Evolutionary conservation across 2,329 filamentous ascomycete species (phyloP).

Genomic region (Aureobasidium sp.): DNA sequence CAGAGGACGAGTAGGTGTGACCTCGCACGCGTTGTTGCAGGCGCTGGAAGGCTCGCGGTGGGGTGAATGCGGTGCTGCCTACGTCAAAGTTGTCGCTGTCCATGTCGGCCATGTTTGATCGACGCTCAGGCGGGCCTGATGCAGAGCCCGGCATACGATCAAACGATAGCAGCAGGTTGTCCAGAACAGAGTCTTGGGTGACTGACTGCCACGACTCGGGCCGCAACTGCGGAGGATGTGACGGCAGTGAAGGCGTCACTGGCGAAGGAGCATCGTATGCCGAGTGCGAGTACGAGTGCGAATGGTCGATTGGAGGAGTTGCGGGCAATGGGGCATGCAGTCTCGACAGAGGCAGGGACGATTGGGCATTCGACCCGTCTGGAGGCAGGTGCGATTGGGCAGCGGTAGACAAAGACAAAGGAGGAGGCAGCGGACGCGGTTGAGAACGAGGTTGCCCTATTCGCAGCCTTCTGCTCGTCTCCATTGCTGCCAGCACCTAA

Average conservation of each 20-base stretch:
- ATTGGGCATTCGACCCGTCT: neutral
- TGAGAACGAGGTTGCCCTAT: neutral
- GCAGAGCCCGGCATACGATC: slow-evolving; percentile 61
- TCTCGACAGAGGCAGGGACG: neutral
- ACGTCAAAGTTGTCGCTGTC: slow-evolving; percentile 24
- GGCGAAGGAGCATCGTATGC: neutral
- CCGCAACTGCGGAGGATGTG: neutral
- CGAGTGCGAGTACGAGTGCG: neutral
- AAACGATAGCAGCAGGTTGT: slow-evolving; percentile 90
- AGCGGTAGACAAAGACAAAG: neutral
- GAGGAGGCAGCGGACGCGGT: neutral
- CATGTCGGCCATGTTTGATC: slow-evolving; percentile 26
- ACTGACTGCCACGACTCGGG: slow-evolving; percentile 61
- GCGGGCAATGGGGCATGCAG: neutral
- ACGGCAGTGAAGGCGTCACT: neutral
- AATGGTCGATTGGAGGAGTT: neutral
- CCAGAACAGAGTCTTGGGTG: slow-evolving; percentile 83
- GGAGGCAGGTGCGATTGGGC: neutral
- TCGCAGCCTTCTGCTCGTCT: slow-evolving; percentile 3
- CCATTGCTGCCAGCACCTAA: neutral
- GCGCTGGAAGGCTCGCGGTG: slow-evolving; percentile 25
- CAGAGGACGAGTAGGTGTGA: slow-evolving; percentile 54
- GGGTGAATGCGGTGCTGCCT: slow-evolving; percentile 21
- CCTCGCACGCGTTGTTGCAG: slow-evolving; percentile 42
- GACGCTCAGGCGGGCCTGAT: slow-evolving; percentile 16